A percentile compares a stretch with the other conserved stretches of the same genome.
Conservation (phyloP, 1,284 basidiomycete genomes). For the Cutaneotrichosporon arboriforme region DNA sequence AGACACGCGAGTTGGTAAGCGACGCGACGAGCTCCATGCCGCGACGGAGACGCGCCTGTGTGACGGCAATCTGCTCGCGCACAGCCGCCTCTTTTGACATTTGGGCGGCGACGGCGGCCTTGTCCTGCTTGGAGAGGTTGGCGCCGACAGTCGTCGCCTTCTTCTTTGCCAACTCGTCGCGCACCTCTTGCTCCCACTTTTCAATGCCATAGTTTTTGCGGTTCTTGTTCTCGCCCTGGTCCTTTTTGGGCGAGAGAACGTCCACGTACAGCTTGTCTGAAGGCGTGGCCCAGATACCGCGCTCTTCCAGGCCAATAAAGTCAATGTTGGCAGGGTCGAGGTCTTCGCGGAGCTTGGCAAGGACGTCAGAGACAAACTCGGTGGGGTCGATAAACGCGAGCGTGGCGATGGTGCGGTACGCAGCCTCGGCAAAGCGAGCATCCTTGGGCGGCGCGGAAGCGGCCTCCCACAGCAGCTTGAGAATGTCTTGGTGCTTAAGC, state of each 20-base stretch:
- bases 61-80: conserved; percentile 56
- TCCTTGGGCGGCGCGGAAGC: conserved; percentile 22
- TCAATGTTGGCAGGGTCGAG: conserved; percentile 58
- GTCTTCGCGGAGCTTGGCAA: conserved; percentile 61
- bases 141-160: conserved; percentile 50
- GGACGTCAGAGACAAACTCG: conserved; percentile 61
- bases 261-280: conserved; percentile 72
- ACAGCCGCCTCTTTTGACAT: conserved; percentile 68
- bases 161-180: conserved; percentile 73
- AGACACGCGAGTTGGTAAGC: conserved; percentile 58
- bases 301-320: conserved; percentile 63
- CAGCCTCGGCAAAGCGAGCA: conserved; percentile 51
- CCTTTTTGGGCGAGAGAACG: conserved; percentile 62
- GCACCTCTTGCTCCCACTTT: conserved; percentile 89
- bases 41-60: conserved; percentile 58
- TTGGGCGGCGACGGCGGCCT: conserved; percentile 70
- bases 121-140: conserved; percentile 74
- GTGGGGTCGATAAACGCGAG: conserved; percentile 71
- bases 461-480: conserved; percentile 36
- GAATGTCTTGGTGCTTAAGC: conserved; percentile 31
- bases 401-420: conserved; percentile 68
- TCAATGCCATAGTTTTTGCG: conserved; percentile 80
- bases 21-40: conserved; percentile 65
- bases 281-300: conserved; percentile 78
- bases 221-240: conserved; percentile 58